Evolutionary conservation across 768 basidiomycete species (phyloP).

Genomic region (Xerocomus brunneocitrinus): DNA sequence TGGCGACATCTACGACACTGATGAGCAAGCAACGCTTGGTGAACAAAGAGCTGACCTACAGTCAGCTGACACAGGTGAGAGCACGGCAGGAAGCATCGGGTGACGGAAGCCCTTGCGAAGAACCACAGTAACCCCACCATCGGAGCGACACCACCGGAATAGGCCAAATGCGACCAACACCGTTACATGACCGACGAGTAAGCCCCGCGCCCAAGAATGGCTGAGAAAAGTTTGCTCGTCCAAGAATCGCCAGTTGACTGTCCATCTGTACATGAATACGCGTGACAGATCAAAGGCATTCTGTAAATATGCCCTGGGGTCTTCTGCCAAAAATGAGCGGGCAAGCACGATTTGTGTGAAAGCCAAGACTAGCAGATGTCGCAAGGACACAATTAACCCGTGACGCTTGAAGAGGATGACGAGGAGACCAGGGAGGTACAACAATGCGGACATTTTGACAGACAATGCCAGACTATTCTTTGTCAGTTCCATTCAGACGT

Average conservation of each 20-base stretch:
- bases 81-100: conserved; percentile 48
- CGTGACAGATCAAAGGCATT: conserved; percentile 86
- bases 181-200: conserved; percentile 64
- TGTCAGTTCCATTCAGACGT: not conserved
- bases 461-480: conserved; percentile 55
- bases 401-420: conserved; percentile 74
- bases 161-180: conserved; percentile 63
- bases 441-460: conserved; percentile 89
- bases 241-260: conserved; percentile 95
- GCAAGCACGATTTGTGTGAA: conserved; percentile 58
- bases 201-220: conserved; percentile 48
- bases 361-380: conserved; percentile 40
- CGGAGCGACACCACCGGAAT: conserved; percentile 68
- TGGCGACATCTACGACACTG: conserved; percentile 59
- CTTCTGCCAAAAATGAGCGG: conserved; percentile 60
- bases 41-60: conserved; percentile 42
- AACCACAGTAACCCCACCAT: conserved; percentile 62
- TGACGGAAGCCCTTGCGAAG: conserved; percentile 49
- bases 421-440: conserved; percentile 86
- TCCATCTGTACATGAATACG: conserved; percentile 92
- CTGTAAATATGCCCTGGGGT: conserved; percentile 60
- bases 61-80: conserved; percentile 49
- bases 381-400: conserved; percentile 51
- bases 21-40: conserved; percentile 12
- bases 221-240: conserved; percentile 73